Evolutionary conservation across 768 basidiomycete genomes (phyloP).

Genomic region (Goffeauzyma gilvescens): DNA sequence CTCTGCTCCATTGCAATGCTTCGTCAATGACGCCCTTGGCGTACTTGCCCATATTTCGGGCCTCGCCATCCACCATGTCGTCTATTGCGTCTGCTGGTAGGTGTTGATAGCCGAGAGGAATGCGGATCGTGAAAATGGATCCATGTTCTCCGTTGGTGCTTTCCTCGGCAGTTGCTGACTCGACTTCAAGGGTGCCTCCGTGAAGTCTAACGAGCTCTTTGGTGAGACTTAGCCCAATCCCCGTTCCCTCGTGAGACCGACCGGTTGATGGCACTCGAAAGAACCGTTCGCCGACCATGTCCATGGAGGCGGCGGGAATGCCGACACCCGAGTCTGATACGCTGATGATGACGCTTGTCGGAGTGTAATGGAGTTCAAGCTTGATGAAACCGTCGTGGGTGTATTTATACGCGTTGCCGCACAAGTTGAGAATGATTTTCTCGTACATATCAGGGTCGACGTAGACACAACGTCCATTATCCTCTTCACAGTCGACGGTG

Average conservation of each 20-base stretch:
- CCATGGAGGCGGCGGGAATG: conserved; percentile 26
- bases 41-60: conserved; percentile 14
- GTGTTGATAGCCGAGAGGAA: conserved; percentile 27
- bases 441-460: conserved; percentile 9
- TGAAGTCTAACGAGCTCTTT: conserved; percentile 33
- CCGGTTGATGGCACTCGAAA: conserved; percentile 4
- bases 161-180: conserved; percentile 21
- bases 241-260: conserved; percentile 31
- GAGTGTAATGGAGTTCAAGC: conserved; percentile 23
- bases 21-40: conserved; percentile 34
- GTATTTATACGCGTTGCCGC: conserved; percentile 29
- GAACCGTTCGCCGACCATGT: conserved; percentile 31
- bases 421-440: conserved; percentile 16
- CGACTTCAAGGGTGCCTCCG: conserved; percentile 29
- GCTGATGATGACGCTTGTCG: conserved; percentile 22
- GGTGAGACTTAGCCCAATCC: conserved; percentile 30
- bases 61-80: neutral
- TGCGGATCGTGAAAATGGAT: conserved; percentile 20
- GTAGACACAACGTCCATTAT: neutral
- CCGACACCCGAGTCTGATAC: conserved; percentile 35
- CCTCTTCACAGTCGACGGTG: conserved; percentile 17
- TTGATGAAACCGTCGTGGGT: conserved; percentile 30
- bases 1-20: conserved; percentile 31
- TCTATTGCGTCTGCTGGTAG: conserved; percentile 17
- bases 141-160: conserved; percentile 24